phyloP scores from a whole-genome alignment of 768 basidiomycete species.

The Xanthoconium purpureum region DNA sequence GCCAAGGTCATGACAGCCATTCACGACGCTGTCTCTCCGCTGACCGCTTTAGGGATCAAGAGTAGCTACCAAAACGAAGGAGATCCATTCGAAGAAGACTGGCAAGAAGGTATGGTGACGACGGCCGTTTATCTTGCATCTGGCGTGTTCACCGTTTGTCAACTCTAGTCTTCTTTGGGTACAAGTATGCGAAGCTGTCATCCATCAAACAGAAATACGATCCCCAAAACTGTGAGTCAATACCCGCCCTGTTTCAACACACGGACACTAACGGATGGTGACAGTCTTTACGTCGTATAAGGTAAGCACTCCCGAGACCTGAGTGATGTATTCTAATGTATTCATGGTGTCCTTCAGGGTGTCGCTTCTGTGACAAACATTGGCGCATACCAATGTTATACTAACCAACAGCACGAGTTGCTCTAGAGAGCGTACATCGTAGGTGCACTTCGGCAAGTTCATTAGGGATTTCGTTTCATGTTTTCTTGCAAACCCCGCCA shows the following conservation, averaged over 20 bases:
- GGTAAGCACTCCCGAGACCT: not conserved
- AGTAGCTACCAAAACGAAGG: slow-evolving; percentile 27
- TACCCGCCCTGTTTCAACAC: too few relatives aligned
- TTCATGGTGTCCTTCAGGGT: not conserved
- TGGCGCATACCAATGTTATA: slow-evolving; percentile 1
- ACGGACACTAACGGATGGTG: not conserved
- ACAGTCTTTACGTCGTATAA: slow-evolving; percentile 19
- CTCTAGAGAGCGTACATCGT: not conserved
- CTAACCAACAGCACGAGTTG: slow-evolving; percentile 1
- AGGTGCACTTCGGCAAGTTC: too few relatives aligned
- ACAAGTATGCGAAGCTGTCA: slow-evolving; percentile 15
- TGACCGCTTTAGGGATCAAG: slow-evolving; percentile 15
- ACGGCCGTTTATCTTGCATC: too few relatives aligned
- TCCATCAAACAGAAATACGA: slow-evolving; percentile 25
- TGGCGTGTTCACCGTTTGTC: not conserved
- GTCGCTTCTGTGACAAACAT: slow-evolving; percentile 4
- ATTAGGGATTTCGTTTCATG: not conserved
- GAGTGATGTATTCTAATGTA: not conserved
- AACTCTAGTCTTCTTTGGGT: slow-evolving; percentile 18
- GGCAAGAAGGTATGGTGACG: slow-evolving; percentile 13
- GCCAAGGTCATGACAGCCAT: slow-evolving; percentile 5
- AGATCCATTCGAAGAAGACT: slow-evolving; percentile 15
- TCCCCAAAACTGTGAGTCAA: slow-evolving; percentile 15
- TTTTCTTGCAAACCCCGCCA: too few relatives aligned
- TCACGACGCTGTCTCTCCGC: slow-evolving; percentile 6